These are phyloP conservation scores for Aechmea fasciata DNA, from an alignment of 176 grass and related monocot species.

Conservation along the genomic window DNA sequence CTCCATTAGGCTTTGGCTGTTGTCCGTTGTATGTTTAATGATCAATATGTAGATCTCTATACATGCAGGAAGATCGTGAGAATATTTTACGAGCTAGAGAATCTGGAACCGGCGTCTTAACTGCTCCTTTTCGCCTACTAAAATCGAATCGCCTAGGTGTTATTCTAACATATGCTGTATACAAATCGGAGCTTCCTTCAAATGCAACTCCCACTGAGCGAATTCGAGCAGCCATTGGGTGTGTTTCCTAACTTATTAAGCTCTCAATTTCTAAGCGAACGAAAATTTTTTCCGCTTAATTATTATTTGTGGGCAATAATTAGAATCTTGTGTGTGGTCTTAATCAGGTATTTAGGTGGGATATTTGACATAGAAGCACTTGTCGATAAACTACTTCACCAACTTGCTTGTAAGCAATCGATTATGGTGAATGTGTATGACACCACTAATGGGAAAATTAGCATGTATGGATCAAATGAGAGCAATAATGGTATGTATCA, in stretches of 20 bases:
- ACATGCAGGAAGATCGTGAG: conserved; percentile 71
- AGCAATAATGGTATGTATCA: conserved; percentile 39
- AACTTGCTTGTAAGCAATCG: conserved; percentile 74
- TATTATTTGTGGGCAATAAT: neutral
- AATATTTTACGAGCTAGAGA: conserved; percentile 69
- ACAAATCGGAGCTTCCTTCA: conserved; percentile 66
- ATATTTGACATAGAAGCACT: conserved; percentile 97
- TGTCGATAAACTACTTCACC: conserved; percentile 82
- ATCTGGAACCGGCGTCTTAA: conserved; percentile 90
- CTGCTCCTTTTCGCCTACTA: conserved; percentile 75
- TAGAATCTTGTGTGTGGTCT: neutral
- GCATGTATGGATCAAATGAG: conserved; percentile 73
- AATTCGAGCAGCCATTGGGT: conserved; percentile 81
- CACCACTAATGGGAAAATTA: conserved; percentile 62
- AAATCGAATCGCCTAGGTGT: conserved; percentile 88
- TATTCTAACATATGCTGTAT: conserved; percentile 84
- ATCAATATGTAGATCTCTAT: neutral
- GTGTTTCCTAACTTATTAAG: conserved; percentile 1
- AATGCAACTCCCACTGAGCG: conserved; percentile 52
- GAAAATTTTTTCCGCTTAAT: neutral
- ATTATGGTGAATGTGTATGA: conserved; percentile 97
- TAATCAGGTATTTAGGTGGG: conserved; percentile 84
- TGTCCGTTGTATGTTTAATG: neutral
- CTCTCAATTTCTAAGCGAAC: neutral
- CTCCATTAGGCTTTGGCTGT: neutral